Evolutionary conservation across 345 rosid genomes (phyloP), one percentile per base, ranked within the genome.

Genomic region (thale cress (Arabidopsis thaliana)): DNA sequence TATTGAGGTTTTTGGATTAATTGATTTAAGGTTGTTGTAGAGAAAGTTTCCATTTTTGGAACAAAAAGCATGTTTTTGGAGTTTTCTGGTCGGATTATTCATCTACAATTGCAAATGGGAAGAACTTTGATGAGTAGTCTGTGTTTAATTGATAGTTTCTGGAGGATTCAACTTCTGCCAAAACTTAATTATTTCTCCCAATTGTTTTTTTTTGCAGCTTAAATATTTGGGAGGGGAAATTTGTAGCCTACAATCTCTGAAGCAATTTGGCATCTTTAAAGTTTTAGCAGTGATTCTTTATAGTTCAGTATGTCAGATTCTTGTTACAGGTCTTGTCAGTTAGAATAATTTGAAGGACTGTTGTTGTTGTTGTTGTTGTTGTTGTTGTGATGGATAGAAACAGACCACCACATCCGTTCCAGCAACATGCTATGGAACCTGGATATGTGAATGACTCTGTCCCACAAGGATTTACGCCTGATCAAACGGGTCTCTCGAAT

Each of bases 401-500:
- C 51, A 84, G 84, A 51, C 66, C 75, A 59, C 79, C 67, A 40
- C 81, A 81, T 52, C 83, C 81, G 20, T 73, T 69, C 77, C 87
- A 82, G 74, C 82, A 78, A 65, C 71, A 65, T 65, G 3, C 33
- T 9, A 68, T 82, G 79, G 90, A 87, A 44, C 83, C 85, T 79
- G 90, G 90, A 52, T 82, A 82, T 83, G 89, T 87, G 51, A 80
- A 67, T 67, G 87, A 75, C 56, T 52, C 86, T 72, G 80, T 81
- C 69, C 76, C 88, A 62, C 91, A 78, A 70, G 87, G 81, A 63
- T 80, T 45, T 82, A 73, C 61, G 11, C 69, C 78, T 48, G 88
- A 82, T 22, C 86, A 84, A 68, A 8, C 34, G 37, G 61, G 80
- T 59, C 61, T 69, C 77, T 69, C 79, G 44, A 75, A 61, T 77